Conservation (phyloP, 1,139 yeast genomes). For the Protomyces macrosporus region DNA sequence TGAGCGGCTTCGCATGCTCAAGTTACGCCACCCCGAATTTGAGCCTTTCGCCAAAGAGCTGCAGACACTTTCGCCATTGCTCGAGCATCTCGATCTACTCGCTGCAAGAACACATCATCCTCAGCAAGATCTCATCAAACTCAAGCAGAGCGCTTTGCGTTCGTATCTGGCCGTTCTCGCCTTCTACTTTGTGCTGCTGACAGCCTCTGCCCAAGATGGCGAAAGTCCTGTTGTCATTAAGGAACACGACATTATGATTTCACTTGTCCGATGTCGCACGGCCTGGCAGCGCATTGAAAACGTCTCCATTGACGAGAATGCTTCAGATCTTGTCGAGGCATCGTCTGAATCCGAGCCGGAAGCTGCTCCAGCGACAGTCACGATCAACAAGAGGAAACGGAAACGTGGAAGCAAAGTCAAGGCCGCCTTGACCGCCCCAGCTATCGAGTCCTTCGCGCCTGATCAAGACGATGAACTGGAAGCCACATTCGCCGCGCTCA, state of each 20-base stretch:
- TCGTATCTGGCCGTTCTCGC: constrained; percentile 71
- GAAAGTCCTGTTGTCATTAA: constrained; percentile 89
- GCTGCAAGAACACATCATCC: constrained; percentile 13
- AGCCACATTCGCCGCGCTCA: constrained; percentile 50
- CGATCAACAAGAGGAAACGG: constrained; percentile 31
- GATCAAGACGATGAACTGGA: constrained; percentile 41
- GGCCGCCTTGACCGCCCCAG: constrained; percentile 35
- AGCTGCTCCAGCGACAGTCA: constrained; percentile 1
- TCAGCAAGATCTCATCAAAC: constrained; percentile 6
- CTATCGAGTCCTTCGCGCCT: constrained; percentile 32
- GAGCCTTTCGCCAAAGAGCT: constrained; percentile 65
- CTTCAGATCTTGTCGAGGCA: neutral
- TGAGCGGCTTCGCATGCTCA: constrained; percentile 46
- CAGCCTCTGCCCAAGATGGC: constrained; percentile 53
- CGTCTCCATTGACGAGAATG: constrained; percentile 5
- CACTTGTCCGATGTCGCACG: constrained; percentile 27
- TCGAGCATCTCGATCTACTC: constrained; percentile 45
- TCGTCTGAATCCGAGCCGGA: constrained; percentile 34
- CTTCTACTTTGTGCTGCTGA: constrained; percentile 68
- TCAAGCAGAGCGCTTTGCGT: constrained; percentile 61
- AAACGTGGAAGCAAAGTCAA: constrained; percentile 32
- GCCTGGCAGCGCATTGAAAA: constrained; percentile 26
- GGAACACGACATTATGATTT: constrained; percentile 29
- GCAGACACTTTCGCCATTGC: constrained; percentile 42
- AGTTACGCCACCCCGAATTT: constrained; percentile 75